Evolutionary conservation across 2,329 filamentous ascomycete genomes (phyloP), one percentile per base, ranked within the genome.

Genomic region (Hirsutella minnesotensis): DNA sequence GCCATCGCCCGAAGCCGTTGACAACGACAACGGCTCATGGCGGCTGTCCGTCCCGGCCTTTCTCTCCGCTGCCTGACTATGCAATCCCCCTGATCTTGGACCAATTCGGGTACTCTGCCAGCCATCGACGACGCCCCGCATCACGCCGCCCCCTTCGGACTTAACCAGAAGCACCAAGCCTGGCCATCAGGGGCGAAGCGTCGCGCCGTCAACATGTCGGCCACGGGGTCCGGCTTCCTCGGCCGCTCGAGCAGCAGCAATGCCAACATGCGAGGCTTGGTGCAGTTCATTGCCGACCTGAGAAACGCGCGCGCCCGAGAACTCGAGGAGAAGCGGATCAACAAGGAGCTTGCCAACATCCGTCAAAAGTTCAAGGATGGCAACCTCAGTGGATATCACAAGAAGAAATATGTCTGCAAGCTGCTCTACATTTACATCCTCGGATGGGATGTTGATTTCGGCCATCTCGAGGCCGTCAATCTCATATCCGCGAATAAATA

Each of bases 321-420:
- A 63, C 69, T 98, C 49, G 92, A 98, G 64, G 92, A 98, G 72
- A 98, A 98, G 75, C 79, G 92, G 60, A 96, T 98, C 70, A 98
- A 98, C 66, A 98, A 98, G 71, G 92, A 98, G 69, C 69, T 98
- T 63, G 92, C 92, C 60, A 98, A 98, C 60, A 98, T 98, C 62
- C 81, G 81, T 58, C 87, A 95, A 68, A 96, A 96, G 67, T 98
- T 96, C 72, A 95, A 94, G 75, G 86, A 92, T 62, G 89, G 88
- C 50, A 92, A 76, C 59, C 70, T 98, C 45, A 95, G 83, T 60
- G 94, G 92, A 51, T 98, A 98, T 61, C 88, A 95, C 72, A 95
- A 94, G 73, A 98, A 98, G 77, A 98, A 98, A 84, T 98, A 98
- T 62, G 92, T 98, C 52, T 98, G 92, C 86, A 98, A 98, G 80